Percentiles rank a stretch among this genome's conserved stretches.
Conservation (phyloP, 2,329 filamentous ascomycete genomes). For the Akanthomyces dipterigenus region DNA sequence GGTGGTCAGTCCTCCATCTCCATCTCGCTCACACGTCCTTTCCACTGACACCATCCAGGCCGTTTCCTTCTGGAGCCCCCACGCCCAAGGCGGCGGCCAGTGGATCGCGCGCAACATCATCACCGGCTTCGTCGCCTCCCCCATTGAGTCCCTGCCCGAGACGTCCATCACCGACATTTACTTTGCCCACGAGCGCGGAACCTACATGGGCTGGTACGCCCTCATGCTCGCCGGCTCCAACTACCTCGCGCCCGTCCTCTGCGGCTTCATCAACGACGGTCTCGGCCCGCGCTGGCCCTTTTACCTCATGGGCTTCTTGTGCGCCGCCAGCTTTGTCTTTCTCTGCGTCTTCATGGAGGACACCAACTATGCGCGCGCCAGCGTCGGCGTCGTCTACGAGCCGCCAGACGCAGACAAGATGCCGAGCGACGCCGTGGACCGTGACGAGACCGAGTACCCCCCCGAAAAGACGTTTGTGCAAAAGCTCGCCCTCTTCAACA, state of each 20-base stretch:
- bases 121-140: constrained; percentile 36
- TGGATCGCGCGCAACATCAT: constrained; percentile 41
- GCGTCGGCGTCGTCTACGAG: constrained; percentile 5
- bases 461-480: constrained; percentile 33
- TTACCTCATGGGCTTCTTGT: constrained; percentile 35
- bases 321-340: constrained; percentile 28
- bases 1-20: constrained; percentile 17
- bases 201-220: constrained; percentile 36
- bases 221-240: constrained; percentile 32
- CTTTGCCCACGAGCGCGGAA: constrained; percentile 36
- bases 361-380: constrained; percentile 42
- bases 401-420: not conserved
- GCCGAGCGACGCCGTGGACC: too few relatives aligned
- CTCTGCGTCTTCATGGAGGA: constrained; percentile 55
- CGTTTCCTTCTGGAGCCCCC: constrained; percentile 27
- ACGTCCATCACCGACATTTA: constrained; percentile 36
- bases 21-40: too few relatives aligned
- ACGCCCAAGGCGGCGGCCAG: constrained; percentile 31
- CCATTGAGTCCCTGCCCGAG: constrained; percentile 40
- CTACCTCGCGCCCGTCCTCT: constrained; percentile 38
- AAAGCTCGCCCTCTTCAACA: constrained; percentile 30
- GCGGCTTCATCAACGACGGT: constrained; percentile 37
- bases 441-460: constrained; percentile 5
- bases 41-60: not conserved
- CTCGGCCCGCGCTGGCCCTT: constrained; percentile 37